A percentile compares a stretch with the other conserved stretches of the same genome.
These are phyloP conservation scores for Lactifluus piperatus DNA, from an alignment of 768 basidiomycete genomes.

Conservation along the genomic window DNA sequence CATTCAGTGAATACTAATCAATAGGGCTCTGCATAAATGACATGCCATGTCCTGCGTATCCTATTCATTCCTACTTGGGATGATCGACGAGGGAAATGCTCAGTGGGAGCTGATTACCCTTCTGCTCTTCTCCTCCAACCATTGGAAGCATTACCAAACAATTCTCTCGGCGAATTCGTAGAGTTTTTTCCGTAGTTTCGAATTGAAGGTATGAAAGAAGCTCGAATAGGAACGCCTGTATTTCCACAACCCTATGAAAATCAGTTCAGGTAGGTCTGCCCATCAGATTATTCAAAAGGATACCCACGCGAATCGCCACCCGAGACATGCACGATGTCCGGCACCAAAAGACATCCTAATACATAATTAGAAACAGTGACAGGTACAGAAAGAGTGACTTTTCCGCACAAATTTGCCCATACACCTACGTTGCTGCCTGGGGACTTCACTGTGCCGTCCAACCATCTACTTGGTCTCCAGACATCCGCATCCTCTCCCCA, in stretches of 20 bases:
- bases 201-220: conserved; percentile 48
- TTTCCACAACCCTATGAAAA: conserved; percentile 31
- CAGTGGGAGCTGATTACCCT: conserved; percentile 15
- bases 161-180: conserved; percentile 25
- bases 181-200: conserved; percentile 25
- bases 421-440: background rate
- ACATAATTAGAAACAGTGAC: background rate
- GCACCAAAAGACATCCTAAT: conserved; percentile 14
- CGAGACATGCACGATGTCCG: conserved; percentile 12
- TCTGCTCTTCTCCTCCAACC: conserved; percentile 9
- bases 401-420: conserved; percentile 6
- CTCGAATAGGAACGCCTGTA: conserved; percentile 53
- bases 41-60: background rate
- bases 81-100: conserved; percentile 6
- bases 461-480: conserved; percentile 14
- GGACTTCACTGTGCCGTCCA: conserved; percentile 7
- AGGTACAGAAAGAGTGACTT: background rate
- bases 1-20: background rate
- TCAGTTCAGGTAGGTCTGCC: background rate
- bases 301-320: conserved; percentile 14
- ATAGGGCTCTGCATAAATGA: background rate
- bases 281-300: background rate
- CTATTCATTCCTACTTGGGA: background rate
- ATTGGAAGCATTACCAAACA: conserved; percentile 14
- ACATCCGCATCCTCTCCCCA: conserved; percentile 13